A percentile compares a stretch with the other conserved stretches of the same genome.
Evolutionary conservation across 495 filamentous ascomycete genomes (phyloP).

Genomic region (Melanomma pulvis-pyrius): DNA sequence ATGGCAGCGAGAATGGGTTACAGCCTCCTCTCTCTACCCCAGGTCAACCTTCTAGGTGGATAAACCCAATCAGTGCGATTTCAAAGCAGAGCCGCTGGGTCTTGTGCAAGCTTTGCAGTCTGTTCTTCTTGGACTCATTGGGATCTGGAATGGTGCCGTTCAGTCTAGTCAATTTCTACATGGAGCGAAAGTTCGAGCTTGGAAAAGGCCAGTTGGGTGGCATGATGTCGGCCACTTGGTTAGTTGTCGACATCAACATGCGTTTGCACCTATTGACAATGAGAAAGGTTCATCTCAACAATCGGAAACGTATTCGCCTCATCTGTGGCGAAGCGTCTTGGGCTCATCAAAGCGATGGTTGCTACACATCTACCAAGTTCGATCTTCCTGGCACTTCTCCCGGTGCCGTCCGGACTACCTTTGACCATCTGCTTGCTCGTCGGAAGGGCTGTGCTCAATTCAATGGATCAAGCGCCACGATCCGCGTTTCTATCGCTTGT

Average conservation of each 20-base stretch:
- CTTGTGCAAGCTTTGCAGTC: conserved; percentile 70
- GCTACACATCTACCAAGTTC: conserved; percentile 81
- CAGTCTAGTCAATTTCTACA: conserved; percentile 60
- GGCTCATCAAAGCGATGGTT: conserved; percentile 85
- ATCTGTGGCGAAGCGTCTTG: conserved; percentile 74
- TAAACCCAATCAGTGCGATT: conserved; percentile 29
- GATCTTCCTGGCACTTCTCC: conserved; percentile 70
- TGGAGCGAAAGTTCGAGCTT: conserved; percentile 74
- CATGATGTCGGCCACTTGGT: conserved; percentile 37
- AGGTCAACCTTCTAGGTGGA: not conserved
- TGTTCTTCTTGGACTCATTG: conserved; percentile 77
- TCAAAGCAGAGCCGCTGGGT: conserved; percentile 52
- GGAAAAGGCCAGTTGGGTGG: conserved; percentile 58
- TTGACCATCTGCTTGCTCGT: conserved; percentile 67
- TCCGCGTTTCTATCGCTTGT: conserved; percentile 54
- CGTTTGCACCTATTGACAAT: conserved; percentile 60
- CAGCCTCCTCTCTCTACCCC: not conserved
- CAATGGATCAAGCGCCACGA: conserved; percentile 82
- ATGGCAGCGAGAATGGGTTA: not conserved
- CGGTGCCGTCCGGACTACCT: conserved; percentile 60
- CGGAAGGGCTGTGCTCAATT: conserved; percentile 63
- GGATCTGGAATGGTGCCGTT: conserved; percentile 76
- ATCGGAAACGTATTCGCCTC: conserved; percentile 72
- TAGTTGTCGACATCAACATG: conserved; percentile 14
- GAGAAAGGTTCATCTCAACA: conserved; percentile 61